Evolutionary conservation across 23 red algal species (phyloP).

Genomic region (Gracilaria vermiculophylla): DNA sequence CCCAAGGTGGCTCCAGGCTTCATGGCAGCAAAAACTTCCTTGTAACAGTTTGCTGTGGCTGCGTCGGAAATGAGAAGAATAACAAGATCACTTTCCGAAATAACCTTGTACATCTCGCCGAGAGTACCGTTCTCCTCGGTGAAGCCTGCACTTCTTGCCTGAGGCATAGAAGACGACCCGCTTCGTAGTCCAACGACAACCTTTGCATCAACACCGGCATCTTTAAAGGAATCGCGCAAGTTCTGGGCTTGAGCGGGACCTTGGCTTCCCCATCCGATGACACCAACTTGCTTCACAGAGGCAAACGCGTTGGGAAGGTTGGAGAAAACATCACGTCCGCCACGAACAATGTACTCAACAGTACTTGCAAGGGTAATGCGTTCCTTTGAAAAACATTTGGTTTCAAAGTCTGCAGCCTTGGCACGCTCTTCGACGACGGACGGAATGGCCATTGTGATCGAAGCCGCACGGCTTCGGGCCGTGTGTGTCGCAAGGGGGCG

Average conservation of each 20-base stretch:
- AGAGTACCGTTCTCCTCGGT: constrained; percentile 89
- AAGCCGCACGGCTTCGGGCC: not conserved
- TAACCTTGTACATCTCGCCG: constrained; percentile 91
- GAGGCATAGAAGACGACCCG: constrained; percentile 60
- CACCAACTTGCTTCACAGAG: constrained; percentile 87
- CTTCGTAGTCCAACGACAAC: constrained; percentile 83
- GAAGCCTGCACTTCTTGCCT: constrained; percentile 81
- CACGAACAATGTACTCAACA: constrained; percentile 92
- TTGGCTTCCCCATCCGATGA: constrained; percentile 98
- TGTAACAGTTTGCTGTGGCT: constrained; percentile 82
- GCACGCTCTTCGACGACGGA: constrained; percentile 74
- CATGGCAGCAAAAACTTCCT: constrained; percentile 86
- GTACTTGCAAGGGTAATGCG: constrained; percentile 68
- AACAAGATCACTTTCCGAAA: constrained; percentile 85
- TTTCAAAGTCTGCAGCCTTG: constrained; percentile 80
- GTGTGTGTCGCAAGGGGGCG: not conserved
- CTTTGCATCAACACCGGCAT: constrained; percentile 71
- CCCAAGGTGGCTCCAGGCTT: constrained; percentile 95
- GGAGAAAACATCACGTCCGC: constrained; percentile 87
- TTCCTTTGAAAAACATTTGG: constrained; percentile 85
- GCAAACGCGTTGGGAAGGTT: constrained; percentile 70
- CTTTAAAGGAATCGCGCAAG: constrained; percentile 86
- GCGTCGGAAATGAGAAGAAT: constrained; percentile 93
- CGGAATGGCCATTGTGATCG: constrained; percentile 29
- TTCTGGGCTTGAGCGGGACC: constrained; percentile 99